Evolutionary conservation across 2,329 filamentous ascomycete genomes (phyloP).

Genomic region (Gaeumannomyces sp.): DNA sequence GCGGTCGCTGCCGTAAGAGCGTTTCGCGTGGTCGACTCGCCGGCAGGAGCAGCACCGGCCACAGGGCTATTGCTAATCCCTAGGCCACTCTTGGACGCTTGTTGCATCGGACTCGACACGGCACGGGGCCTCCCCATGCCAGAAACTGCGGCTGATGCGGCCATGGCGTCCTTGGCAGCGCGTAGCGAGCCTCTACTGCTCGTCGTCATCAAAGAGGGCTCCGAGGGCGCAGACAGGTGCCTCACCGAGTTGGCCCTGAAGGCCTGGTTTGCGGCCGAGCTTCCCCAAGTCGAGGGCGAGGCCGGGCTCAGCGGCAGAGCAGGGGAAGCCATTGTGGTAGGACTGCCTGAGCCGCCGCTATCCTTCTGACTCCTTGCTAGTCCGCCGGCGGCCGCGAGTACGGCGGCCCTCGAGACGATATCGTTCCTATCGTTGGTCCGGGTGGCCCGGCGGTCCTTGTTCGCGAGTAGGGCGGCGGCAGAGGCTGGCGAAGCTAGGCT

Average conservation of each 20-base stretch:
- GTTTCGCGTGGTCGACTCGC: slow-evolving; percentile 44
- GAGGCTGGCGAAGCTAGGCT: slow-evolving; percentile 25
- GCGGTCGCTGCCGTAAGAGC: slow-evolving; percentile 68
- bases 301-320: slow-evolving; percentile 33
- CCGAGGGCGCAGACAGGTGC: slow-evolving; percentile 18
- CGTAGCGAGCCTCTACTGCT: slow-evolving; percentile 56
- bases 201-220: slow-evolving; percentile 34
- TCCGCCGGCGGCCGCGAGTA: slow-evolving; percentile 45
- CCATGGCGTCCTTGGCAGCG: slow-evolving; percentile 72
- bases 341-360: slow-evolving; percentile 29
- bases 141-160: slow-evolving; percentile 28
- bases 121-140: slow-evolving; percentile 48
- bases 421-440: slow-evolving; percentile 54
- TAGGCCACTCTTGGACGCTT: slow-evolving; percentile 22
- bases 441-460: slow-evolving; percentile 34
- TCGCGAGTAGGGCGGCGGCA: slow-evolving; percentile 34
- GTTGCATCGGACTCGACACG: slow-evolving; percentile 48
- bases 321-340: slow-evolving; percentile 36
- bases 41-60: not conserved
- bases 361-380: slow-evolving; percentile 12
- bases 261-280: slow-evolving; percentile 59
- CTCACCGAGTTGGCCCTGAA: slow-evolving; percentile 23
- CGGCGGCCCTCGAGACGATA: slow-evolving; percentile 66
- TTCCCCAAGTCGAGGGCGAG: slow-evolving; percentile 41
- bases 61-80: not conserved